Conservation (phyloP, 805 yeast genomes). For the Wickerhamiella shivajii region DNA sequence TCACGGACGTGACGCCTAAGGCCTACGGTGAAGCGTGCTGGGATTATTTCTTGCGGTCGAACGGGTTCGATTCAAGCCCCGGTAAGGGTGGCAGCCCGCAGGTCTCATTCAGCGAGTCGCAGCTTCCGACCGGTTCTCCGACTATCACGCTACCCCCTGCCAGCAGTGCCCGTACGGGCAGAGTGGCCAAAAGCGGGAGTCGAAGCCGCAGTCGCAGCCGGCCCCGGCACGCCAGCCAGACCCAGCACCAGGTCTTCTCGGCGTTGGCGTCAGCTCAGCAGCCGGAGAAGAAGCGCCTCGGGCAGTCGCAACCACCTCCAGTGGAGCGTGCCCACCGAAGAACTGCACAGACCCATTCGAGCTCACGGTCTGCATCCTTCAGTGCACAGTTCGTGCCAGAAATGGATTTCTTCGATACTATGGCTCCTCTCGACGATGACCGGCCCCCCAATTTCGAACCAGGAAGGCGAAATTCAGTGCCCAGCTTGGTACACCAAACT, state of each 20-base stretch:
- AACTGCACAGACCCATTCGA: no score
- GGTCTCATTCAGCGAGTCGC: not conserved
- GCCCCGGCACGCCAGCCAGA: conserved; percentile 10
- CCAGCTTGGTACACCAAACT: no score
- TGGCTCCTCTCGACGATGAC: not conserved
- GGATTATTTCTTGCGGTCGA: conserved; percentile 20
- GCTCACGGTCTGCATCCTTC: conserved; percentile 4
- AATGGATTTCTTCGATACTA: not conserved
- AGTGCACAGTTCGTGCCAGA: conserved; percentile 1
- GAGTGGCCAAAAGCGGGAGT: conserved; percentile 7
- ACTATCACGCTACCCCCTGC: conserved; percentile 1
- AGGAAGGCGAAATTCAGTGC: no score
- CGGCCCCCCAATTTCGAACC: not conserved
- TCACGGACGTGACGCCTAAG: conserved; percentile 78
- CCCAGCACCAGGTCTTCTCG: conserved; percentile 8
- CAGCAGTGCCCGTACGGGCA: conserved; percentile 3
- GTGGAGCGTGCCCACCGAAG: no score
- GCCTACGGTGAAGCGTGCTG: conserved; percentile 75
- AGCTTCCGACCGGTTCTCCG: not conserved
- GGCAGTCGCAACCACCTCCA: no score
- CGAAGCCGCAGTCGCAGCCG: conserved; percentile 9
- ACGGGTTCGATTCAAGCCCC: conserved; percentile 18
- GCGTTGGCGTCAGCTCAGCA: conserved; percentile 1
- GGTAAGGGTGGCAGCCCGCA: conserved; percentile 12
- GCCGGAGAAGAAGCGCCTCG: conserved; percentile 1